phyloP scores from a whole-genome alignment of 2,329 filamentous ascomycete genomes.

The Pezicula neosporulosa region DNA sequence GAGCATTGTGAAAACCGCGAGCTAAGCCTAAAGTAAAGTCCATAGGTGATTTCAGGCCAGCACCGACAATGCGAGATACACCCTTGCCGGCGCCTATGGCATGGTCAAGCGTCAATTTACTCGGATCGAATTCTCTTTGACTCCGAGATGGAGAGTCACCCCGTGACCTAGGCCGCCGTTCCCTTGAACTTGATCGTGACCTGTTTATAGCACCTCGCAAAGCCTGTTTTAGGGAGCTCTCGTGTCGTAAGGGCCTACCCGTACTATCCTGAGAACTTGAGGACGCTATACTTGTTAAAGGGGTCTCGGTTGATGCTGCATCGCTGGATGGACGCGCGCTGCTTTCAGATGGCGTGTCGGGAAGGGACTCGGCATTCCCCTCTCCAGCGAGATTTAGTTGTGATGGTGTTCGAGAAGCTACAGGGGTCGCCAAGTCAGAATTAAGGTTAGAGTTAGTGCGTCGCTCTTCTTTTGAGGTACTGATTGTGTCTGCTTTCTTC shows the following conservation, averaged over 20 bases:
- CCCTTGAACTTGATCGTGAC: slow-evolving; percentile 14
- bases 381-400: slow-evolving; percentile 10
- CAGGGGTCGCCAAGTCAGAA: slow-evolving; percentile 9
- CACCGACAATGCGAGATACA: slow-evolving; percentile 67
- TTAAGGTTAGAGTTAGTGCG: neutral
- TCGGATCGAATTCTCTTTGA: slow-evolving; percentile 28
- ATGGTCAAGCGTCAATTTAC: slow-evolving; percentile 45
- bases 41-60: slow-evolving; percentile 77
- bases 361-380: slow-evolving; percentile 2
- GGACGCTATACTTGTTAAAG: slow-evolving; percentile 14
- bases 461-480: slow-evolving; percentile 1
- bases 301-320: slow-evolving; percentile 9
- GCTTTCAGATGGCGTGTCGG: slow-evolving; percentile 23
- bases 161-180: slow-evolving; percentile 11
- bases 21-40: slow-evolving; percentile 81
- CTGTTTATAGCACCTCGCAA: slow-evolving; percentile 23
- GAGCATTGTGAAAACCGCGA: slow-evolving; percentile 85
- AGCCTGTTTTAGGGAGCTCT: slow-evolving; percentile 25
- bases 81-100: slow-evolving; percentile 64
- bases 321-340: slow-evolving; percentile 15
- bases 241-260: neutral
- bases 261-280: neutral
- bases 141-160: slow-evolving; percentile 20
- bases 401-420: slow-evolving; percentile 10
- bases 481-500: slow-evolving; percentile 13